Evolutionary conservation across 176 grass and related monocot species (phyloP).

Genomic region (Alopecurus myosuroides): DNA sequence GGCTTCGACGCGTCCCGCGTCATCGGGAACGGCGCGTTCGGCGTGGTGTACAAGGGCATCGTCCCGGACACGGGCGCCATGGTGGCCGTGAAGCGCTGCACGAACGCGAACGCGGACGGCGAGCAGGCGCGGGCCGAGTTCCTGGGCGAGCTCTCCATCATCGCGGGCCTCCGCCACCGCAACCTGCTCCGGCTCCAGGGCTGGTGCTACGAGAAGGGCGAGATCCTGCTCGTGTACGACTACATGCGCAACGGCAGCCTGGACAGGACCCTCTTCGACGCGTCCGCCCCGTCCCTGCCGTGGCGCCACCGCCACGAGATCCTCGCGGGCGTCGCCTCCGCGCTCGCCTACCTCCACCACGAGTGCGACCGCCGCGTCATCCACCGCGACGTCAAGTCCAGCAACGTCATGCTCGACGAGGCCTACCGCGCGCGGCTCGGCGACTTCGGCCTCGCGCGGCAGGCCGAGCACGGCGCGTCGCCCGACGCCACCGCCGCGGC

Average conservation of each 20-base stretch:
- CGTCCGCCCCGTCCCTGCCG: slow-evolving; percentile 29
- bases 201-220: slow-evolving; percentile 91
- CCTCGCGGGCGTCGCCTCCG: slow-evolving; percentile 77
- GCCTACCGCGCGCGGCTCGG: slow-evolving; percentile 69
- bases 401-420: slow-evolving; percentile 97
- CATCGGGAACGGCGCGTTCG: slow-evolving; percentile 94
- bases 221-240: slow-evolving; percentile 93
- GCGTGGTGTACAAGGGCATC: slow-evolving; percentile 96
- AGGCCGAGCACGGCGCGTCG: slow-evolving; percentile 79
- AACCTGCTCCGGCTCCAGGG: slow-evolving; percentile 88
- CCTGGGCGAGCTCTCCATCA: slow-evolving; percentile 89
- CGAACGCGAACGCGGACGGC: slow-evolving; percentile 9
- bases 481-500: slow-evolving; percentile 79
- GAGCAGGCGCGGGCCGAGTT: slow-evolving; percentile 78
- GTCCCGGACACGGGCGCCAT: slow-evolving; percentile 86
- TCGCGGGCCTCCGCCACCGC: slow-evolving; percentile 89
- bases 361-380: slow-evolving; percentile 93
- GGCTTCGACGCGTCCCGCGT: slow-evolving; percentile 66
- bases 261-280: slow-evolving; percentile 70
- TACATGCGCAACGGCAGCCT: slow-evolving; percentile 99
- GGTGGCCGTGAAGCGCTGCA: slow-evolving; percentile 94
- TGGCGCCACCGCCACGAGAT: slow-evolving; percentile 72
- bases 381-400: slow-evolving; percentile 98
- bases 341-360: slow-evolving; percentile 87
- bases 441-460: slow-evolving; percentile 80